phyloP scores from a whole-genome alignment of 805 yeast genomes.

The Jamesozyma hellenica region DNA sequence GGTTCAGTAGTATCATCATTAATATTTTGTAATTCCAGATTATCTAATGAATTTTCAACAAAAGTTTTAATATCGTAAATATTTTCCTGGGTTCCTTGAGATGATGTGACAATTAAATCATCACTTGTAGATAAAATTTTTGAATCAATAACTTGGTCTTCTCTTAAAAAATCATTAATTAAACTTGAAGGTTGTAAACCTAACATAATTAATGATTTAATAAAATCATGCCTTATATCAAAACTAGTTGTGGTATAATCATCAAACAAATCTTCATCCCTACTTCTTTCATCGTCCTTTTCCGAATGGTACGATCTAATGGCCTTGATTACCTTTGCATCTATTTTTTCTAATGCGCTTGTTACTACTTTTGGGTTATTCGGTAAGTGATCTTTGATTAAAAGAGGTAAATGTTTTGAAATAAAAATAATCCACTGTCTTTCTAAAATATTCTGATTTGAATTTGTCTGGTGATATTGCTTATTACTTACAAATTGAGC shows the following conservation, averaged over 20 bases:
- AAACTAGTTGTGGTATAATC: constrained; percentile 38
- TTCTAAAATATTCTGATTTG: constrained; percentile 27
- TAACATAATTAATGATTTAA: constrained; percentile 36
- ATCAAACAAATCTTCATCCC: constrained; percentile 42
- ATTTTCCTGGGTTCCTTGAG: constrained; percentile 28
- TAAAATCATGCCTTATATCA: constrained; percentile 43
- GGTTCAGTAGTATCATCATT: constrained; percentile 39
- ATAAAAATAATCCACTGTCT: constrained; percentile 39
- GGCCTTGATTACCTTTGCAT: constrained; percentile 26
- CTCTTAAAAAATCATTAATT: constrained; percentile 30
- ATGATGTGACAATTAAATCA: constrained; percentile 23
- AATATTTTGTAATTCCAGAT: constrained; percentile 25
- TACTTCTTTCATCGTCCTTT: constrained; percentile 27
- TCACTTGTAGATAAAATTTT: constrained; percentile 28
- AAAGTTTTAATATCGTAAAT: constrained; percentile 24
- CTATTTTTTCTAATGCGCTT: constrained; percentile 21
- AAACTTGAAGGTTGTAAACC: constrained; percentile 30
- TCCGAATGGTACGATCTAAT: constrained; percentile 28
- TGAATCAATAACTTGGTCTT: constrained; percentile 32
- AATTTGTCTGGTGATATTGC: constrained; percentile 31
- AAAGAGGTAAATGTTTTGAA: constrained; percentile 37
- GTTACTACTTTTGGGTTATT: constrained; percentile 20
- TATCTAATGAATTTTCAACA: constrained; percentile 18
- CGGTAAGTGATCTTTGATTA: constrained; percentile 28
- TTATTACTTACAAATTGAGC: constrained; percentile 37